A percentile compares a stretch with the other conserved stretches of the same genome.
These are phyloP conservation scores for sorghum (Sorghum bicolor) DNA, from an alignment of 176 grass and related monocot species.

Conservation along the genomic window DNA sequence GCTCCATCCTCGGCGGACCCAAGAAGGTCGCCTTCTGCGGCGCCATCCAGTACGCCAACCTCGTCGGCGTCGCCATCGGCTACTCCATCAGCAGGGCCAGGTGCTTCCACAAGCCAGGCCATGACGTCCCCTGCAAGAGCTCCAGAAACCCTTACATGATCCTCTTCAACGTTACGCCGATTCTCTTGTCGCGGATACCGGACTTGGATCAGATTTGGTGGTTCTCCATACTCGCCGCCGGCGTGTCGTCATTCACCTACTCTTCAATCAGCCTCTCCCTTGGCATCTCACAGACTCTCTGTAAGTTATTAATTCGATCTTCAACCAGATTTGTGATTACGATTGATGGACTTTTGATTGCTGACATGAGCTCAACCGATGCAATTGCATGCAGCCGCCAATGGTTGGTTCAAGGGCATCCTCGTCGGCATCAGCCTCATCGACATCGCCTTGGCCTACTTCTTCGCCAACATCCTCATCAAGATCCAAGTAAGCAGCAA, in stretches of 20 bases:
- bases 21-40: not conserved
- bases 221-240: conserved; percentile 70
- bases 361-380: too few species aligned
- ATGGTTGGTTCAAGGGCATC: conserved; percentile 31
- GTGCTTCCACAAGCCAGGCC: conserved; percentile 8
- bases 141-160: conserved; percentile 74
- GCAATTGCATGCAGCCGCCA: conserved; percentile 28
- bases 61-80: not conserved
- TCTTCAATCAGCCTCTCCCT: not conserved
- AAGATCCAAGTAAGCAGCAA: too few species aligned
- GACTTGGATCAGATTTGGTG: conserved; percentile 79
- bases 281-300: conserved; percentile 13
- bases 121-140: conserved; percentile 42
- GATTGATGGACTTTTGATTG: too few species aligned
- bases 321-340: not conserved
- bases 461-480: too few species aligned
- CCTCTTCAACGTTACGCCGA: conserved; percentile 55
- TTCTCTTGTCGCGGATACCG: conserved; percentile 77
- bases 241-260: conserved; percentile 79
- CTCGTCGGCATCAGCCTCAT: too few species aligned
- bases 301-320: too few species aligned
- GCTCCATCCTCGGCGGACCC: too few species aligned
- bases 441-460: too few species aligned
- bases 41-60: not conserved
- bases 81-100: not conserved